Evolutionary conservation across 352 stramenopile species (phyloP).

Genomic region (Blastocystis sp.): DNA sequence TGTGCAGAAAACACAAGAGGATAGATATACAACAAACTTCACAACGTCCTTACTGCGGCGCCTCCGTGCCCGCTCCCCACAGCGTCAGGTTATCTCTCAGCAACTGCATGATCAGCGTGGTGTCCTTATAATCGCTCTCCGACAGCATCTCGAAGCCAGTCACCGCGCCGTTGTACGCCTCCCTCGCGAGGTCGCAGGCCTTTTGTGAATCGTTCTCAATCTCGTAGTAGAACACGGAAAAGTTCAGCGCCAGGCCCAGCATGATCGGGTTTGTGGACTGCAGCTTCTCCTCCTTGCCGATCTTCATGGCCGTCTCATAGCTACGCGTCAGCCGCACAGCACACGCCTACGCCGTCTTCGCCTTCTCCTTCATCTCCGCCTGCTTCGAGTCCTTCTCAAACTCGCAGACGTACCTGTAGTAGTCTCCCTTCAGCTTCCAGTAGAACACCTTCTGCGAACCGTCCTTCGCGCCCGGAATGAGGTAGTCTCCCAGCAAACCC

Average conservation of each 20-base stretch:
- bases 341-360: neutral
- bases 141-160: slow-evolving; percentile 96
- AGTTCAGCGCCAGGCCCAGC: slow-evolving; percentile 97
- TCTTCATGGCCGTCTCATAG: slow-evolving; percentile 58
- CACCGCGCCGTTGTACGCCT: slow-evolving; percentile 98
- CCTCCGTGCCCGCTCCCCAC: slow-evolving; percentile 92
- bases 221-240: slow-evolving; percentile 98
- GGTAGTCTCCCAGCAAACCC: slow-evolving; percentile 91
- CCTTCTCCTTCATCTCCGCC: slow-evolving; percentile 77
- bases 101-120: slow-evolving; percentile 98
- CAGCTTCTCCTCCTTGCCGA: slow-evolving; percentile 78
- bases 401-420: slow-evolving; percentile 97
- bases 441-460: slow-evolving; percentile 98
- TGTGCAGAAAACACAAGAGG: neutral
- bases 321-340: neutral
- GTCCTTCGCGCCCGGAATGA: slow-evolving; percentile 86
- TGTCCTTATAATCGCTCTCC: slow-evolving; percentile 98
- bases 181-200: slow-evolving; percentile 86
- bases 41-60: neutral
- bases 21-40: neutral
- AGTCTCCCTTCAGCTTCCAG: slow-evolving; percentile 99
- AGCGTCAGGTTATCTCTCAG: slow-evolving; percentile 97
- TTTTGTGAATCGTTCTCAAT: slow-evolving; percentile 92
- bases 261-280: slow-evolving; percentile 96
- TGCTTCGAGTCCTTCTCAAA: slow-evolving; percentile 91